Evolutionary conservation across 345 rosid species (phyloP).

Genomic region (Eucalyptus melliodora): DNA sequence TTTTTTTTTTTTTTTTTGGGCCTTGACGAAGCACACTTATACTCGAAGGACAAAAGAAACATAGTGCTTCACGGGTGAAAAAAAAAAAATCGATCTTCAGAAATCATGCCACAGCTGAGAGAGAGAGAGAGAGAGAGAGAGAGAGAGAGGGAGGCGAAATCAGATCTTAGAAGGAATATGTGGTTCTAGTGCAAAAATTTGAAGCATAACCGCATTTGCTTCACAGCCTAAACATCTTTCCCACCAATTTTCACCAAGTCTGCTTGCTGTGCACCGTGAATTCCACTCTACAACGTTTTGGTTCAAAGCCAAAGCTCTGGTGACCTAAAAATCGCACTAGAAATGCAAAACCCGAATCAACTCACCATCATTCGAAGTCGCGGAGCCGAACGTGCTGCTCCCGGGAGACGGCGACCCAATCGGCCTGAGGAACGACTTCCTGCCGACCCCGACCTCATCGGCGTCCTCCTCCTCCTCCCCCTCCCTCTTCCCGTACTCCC

Average conservation of each 20-base stretch:
- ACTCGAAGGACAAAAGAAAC: not conserved
- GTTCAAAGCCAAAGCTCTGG: not conserved
- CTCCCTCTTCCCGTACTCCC: conserved; percentile 7
- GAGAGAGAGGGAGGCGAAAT: not conserved
- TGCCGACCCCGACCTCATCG: not conserved
- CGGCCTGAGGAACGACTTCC: conserved; percentile 50
- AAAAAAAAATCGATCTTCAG: not conserved
- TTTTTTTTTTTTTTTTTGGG: not conserved
- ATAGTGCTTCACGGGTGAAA: not conserved
- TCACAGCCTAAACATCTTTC: not conserved
- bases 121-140: too few species aligned
- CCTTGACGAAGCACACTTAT: not conserved
- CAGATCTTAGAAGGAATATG: not conserved
- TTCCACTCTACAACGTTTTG: not conserved
- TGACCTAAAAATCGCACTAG: too few species aligned
- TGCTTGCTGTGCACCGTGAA: not conserved
- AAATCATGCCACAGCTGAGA: not conserved
- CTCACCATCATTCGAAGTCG: conserved; percentile 64
- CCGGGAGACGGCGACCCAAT: conserved; percentile 71
- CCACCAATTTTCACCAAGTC: not conserved
- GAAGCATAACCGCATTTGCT: not conserved
- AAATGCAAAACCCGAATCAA: not conserved
- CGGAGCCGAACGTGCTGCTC: conserved; percentile 58
- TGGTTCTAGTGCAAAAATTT: not conserved
- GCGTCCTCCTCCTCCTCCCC: conserved; percentile 17